Percentiles rank a stretch among this genome's conserved stretches.
phyloP scores from a whole-genome alignment of 345 rosid species.

The Syzygium aromaticum region DNA sequence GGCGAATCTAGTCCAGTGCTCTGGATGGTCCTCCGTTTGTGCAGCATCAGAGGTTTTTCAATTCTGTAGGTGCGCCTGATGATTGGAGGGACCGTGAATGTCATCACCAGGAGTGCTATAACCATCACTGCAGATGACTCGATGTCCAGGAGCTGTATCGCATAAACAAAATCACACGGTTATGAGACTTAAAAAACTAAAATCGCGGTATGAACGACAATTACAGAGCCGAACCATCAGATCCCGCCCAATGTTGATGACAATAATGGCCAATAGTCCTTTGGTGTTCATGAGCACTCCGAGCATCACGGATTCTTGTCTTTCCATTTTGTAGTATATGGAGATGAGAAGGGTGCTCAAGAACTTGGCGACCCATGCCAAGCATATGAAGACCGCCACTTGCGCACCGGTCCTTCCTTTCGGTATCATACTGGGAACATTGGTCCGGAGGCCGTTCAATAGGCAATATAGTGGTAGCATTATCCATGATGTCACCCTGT shows the following conservation, averaged over 20 bases:
- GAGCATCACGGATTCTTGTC: slow-evolving; percentile 28
- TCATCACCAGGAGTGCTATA: slow-evolving; percentile 23
- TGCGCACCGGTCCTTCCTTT: not conserved
- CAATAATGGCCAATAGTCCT: slow-evolving; percentile 44
- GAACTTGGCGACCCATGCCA: slow-evolving; percentile 28
- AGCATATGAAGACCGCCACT: not conserved
- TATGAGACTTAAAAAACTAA: not conserved
- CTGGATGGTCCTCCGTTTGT: slow-evolving; percentile 33
- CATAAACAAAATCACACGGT: not conserved
- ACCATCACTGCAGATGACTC: slow-evolving; percentile 30
- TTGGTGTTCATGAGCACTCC: slow-evolving; percentile 66
- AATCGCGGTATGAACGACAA: not conserved
- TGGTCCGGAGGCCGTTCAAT: slow-evolving; percentile 24
- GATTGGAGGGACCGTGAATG: slow-evolving; percentile 31
- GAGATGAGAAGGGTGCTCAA: slow-evolving; percentile 23
- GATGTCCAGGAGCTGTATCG: slow-evolving; percentile 27
- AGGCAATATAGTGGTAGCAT: slow-evolving; percentile 47
- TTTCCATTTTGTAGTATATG: slow-evolving; percentile 9
- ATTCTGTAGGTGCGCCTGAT: slow-evolving; percentile 13
- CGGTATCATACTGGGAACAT: not conserved
- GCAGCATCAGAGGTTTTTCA: slow-evolving; percentile 6
- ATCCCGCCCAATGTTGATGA: slow-evolving; percentile 41
- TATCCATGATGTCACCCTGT: slow-evolving; percentile 26
- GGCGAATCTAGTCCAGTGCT: slow-evolving; percentile 19
- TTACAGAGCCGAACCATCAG: slow-evolving; percentile 14